These are phyloP conservation scores for Dioscorea alata DNA, from an alignment of 106 monocot species.

Conservation along the genomic window DNA sequence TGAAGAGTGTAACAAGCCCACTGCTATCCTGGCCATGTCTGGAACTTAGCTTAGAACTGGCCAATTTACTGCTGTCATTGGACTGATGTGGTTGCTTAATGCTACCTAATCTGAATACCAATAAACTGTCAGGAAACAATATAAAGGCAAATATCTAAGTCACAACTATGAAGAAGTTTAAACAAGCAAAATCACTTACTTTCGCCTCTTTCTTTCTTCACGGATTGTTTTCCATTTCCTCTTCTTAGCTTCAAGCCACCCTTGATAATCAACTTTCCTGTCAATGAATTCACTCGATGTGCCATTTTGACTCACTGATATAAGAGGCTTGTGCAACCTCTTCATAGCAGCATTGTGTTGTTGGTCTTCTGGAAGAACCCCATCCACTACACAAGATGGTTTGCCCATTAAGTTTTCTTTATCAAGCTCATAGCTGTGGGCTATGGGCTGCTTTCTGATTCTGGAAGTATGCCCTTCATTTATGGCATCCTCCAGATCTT, in stretches of 20 bases:
- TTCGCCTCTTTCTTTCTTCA: constrained; percentile 63
- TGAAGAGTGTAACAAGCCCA: constrained; percentile 60
- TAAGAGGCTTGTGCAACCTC: constrained; percentile 14
- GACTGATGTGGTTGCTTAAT: constrained; percentile 20
- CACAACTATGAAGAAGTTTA: background rate
- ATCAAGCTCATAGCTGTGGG: constrained; percentile 27
- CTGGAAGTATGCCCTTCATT: constrained; percentile 12
- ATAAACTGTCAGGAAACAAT: background rate
- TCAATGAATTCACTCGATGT: constrained; percentile 33
- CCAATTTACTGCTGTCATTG: constrained; percentile 16
- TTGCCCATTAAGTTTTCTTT: constrained; percentile 35
- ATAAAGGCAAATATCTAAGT: background rate
- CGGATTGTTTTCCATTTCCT: constrained; percentile 86
- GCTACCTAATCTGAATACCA: constrained; percentile 35
- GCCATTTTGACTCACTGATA: constrained; percentile 25
- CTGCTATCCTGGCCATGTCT: constrained; percentile 20
- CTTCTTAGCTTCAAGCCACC: constrained; percentile 87
- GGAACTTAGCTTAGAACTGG: constrained; percentile 8
- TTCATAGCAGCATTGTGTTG: constrained; percentile 13
- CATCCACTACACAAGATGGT: constrained; percentile 19
- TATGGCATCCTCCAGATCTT: constrained; percentile 67
- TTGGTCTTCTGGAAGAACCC: constrained; percentile 4
- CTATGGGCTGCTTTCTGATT: constrained; percentile 23
- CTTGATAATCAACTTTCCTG: constrained; percentile 73
- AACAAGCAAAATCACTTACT: constrained; percentile 27